Evolutionary conservation across 345 rosid species (phyloP).

Genomic region (Moricandia arvensis): DNA sequence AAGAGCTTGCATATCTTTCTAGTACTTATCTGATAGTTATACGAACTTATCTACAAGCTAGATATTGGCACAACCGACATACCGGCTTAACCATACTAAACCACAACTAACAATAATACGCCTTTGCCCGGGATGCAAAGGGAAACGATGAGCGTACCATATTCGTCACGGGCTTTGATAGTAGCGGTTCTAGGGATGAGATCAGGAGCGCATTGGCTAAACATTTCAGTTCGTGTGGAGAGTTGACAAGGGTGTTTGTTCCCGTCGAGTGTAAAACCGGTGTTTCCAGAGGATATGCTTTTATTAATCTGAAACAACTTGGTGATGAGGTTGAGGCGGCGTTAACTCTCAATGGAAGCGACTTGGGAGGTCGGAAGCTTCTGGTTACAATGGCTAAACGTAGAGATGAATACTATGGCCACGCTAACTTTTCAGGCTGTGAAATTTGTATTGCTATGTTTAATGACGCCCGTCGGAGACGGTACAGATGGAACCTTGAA

Average conservation of each 20-base stretch:
- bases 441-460: not conserved
- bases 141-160: not conserved
- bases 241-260: not conserved
- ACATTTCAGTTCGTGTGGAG: not conserved
- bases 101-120: too few species aligned
- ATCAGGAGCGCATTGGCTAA: not conserved
- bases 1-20: too few species aligned
- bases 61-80: too few species aligned
- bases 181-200: not conserved
- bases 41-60: too few species aligned
- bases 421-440: not conserved
- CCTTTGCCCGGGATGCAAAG: too few species aligned
- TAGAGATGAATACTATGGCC: not conserved
- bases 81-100: too few species aligned
- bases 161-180: not conserved
- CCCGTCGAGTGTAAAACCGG: not conserved
- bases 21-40: too few species aligned
- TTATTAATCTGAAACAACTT: not conserved
- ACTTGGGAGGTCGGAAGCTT: slow-evolving; percentile 41
- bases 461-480: not conserved
- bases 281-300: not conserved
- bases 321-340: slow-evolving; percentile 40
- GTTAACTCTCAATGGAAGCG: slow-evolving; percentile 49
- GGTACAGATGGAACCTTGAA: not conserved
- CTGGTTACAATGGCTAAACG: slow-evolving; percentile 58